Conservation (phyloP, 306 rosid genomes). For the Potentilla sterilis region DNA sequence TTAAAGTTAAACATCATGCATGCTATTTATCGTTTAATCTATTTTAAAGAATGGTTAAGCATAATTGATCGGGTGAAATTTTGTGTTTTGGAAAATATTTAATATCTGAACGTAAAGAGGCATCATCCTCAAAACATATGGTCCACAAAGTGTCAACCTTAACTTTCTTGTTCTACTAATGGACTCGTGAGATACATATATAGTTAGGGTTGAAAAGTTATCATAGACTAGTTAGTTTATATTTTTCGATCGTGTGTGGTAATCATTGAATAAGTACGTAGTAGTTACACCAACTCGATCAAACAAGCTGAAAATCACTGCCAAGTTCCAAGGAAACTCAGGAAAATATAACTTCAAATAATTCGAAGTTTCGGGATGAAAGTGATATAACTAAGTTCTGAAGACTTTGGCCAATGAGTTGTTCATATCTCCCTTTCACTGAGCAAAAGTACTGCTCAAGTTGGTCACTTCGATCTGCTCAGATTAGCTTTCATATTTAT, state of each 20-base stretch:
- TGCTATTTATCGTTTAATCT: too few species aligned
- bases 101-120: neutral
- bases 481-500: neutral
- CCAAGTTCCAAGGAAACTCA: neutral
- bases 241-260: neutral
- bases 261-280: conserved; percentile 9
- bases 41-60: too few species aligned
- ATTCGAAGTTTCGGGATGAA: neutral
- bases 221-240: neutral
- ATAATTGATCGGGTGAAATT: too few species aligned
- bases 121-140: neutral
- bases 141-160: conserved; percentile 10
- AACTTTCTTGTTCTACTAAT: neutral
- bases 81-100: neutral
- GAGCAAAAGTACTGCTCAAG: conserved; percentile 1
- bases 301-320: neutral
- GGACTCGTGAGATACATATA: neutral
- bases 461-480: neutral
- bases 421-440: conserved; percentile 12
- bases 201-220: neutral
- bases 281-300: conserved; percentile 23
- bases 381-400: neutral
- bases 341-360: neutral
- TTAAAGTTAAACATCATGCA: too few species aligned
- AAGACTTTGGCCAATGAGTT: neutral